These are phyloP conservation scores for Mrakia frigida DNA, from an alignment of 768 basidiomycete species.

Conservation along the genomic window DNA sequence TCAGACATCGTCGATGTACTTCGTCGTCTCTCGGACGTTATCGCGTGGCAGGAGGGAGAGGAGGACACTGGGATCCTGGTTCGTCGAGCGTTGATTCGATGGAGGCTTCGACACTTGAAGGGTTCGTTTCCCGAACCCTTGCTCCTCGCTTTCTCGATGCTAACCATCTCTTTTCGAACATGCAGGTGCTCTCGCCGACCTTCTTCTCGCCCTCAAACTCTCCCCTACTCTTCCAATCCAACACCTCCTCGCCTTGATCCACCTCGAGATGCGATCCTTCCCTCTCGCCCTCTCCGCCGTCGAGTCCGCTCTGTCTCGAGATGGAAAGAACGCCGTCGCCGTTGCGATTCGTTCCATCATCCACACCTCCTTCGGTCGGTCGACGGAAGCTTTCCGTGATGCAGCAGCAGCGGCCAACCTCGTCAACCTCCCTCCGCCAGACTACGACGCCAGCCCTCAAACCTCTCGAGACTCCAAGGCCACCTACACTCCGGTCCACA, in stretches of 20 bases:
- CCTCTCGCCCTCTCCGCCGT: conserved; percentile 1
- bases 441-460: conserved; percentile 1
- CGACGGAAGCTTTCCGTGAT: conserved; percentile 18
- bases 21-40: conserved; percentile 14
- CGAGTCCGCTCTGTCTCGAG: conserved; percentile 13
- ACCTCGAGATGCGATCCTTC: conserved; percentile 19
- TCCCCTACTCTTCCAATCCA: conserved; percentile 28
- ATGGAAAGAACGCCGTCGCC: conserved; percentile 15
- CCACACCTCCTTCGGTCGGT: conserved; percentile 15
- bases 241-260: conserved; percentile 26
- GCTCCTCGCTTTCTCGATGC: not conserved
- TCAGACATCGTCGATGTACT: conserved; percentile 22
- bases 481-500: conserved; percentile 10
- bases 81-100: conserved; percentile 26
- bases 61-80: conserved; percentile 31
- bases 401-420: conserved; percentile 15
- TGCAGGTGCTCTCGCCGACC: conserved; percentile 11
- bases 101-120: conserved; percentile 25
- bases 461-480: conserved; percentile 11
- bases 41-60: conserved; percentile 30
- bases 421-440: not conserved
- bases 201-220: conserved; percentile 12
- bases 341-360: conserved; percentile 25
- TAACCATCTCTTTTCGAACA: not conserved
- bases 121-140: not conserved